Percentiles rank a stretch among this genome's conserved stretches.
These are phyloP conservation scores for Tetrapisispora taiwanensis DNA, from an alignment of 805 yeast species.

Conservation along the genomic window DNA sequence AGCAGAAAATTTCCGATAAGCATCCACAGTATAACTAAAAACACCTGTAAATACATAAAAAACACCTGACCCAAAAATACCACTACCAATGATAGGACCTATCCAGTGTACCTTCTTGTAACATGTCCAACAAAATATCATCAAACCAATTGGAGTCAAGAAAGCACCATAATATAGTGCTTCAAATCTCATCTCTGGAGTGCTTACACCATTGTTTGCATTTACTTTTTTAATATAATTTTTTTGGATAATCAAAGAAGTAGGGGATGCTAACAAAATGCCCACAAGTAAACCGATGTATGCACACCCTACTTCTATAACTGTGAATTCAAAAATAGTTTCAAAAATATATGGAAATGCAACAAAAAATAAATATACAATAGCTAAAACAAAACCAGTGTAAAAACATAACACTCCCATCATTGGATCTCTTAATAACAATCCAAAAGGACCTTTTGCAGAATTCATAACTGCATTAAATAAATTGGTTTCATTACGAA, in stretches of 20 bases:
- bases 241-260: constrained; percentile 36
- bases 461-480: constrained; percentile 35
- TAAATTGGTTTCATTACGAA: constrained; percentile 35
- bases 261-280: constrained; percentile 36
- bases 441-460: constrained; percentile 41
- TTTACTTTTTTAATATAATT: constrained; percentile 34
- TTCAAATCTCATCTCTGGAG: constrained; percentile 52
- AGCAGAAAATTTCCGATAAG: constrained; percentile 46
- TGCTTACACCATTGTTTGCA: constrained; percentile 37
- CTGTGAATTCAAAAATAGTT: constrained; percentile 40
- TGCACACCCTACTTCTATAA: constrained; percentile 52
- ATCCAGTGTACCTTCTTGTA: constrained; percentile 57
- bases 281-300: constrained; percentile 53
- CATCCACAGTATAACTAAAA: constrained; percentile 54
- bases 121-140: constrained; percentile 73
- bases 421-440: constrained; percentile 45
- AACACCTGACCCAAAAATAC: constrained; percentile 64
- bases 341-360: constrained; percentile 54
- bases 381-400: constrained; percentile 47
- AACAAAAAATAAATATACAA: constrained; percentile 55
- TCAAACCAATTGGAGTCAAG: constrained; percentile 51
- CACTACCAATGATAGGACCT: constrained; percentile 59
- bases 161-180: constrained; percentile 59
- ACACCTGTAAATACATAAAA: constrained; percentile 54
- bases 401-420: constrained; percentile 44